Conservation (phyloP, 2,329 filamentous ascomycete genomes). For the Aspergillus pseudonomiae region DNA sequence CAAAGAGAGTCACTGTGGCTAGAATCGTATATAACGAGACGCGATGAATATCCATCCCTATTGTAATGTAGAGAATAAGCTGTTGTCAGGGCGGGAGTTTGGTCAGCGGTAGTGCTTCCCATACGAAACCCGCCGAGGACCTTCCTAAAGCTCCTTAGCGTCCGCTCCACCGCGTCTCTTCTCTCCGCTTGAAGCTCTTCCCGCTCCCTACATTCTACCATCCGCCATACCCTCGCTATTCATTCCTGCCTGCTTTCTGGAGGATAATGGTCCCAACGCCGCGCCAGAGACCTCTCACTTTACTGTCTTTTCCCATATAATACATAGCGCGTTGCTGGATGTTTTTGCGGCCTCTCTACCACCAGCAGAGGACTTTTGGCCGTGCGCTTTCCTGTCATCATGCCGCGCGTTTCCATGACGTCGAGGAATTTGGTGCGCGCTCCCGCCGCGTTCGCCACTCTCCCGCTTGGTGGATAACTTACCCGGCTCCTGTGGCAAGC, state of each 20-base stretch:
- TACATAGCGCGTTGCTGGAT: conserved; percentile 30
- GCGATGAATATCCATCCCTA: not conserved
- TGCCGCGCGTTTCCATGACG: conserved; percentile 31
- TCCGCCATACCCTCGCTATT: not conserved
- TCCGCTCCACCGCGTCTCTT: not conserved
- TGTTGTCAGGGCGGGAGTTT: not conserved
- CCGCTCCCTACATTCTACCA: not conserved
- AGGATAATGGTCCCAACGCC: not conserved
- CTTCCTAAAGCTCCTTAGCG: not conserved
- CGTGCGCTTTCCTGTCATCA: conserved; percentile 32
- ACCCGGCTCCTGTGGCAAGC: conserved; percentile 32
- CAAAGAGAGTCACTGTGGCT: not conserved
- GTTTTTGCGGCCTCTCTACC: conserved; percentile 28
- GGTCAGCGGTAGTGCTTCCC: not conserved
- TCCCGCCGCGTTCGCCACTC: conserved; percentile 29
- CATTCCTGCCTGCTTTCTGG: not conserved
- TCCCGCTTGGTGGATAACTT: conserved; percentile 29
- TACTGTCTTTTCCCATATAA: not conserved
- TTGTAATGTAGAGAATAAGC: not conserved
- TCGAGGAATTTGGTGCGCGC: conserved; percentile 26
- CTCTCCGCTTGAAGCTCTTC: not conserved
- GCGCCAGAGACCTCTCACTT: not conserved
- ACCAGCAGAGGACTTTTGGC: conserved; percentile 26
- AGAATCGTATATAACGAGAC: not conserved
- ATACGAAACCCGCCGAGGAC: not conserved